Conservation (phyloP, 495 filamentous ascomycete genomes). For the Arthonia radiata region DNA sequence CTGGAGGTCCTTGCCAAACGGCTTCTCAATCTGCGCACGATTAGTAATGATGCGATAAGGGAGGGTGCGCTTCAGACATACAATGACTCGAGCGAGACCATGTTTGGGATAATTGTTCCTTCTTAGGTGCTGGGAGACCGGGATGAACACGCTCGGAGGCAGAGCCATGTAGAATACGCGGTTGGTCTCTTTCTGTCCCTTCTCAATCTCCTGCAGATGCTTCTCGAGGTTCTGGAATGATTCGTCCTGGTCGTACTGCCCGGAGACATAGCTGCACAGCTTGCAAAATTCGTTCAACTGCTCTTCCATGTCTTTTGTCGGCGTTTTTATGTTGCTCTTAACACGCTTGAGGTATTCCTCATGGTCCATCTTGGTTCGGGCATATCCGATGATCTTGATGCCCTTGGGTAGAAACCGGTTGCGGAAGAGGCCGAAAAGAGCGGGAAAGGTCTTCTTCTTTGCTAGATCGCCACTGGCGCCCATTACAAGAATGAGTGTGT, state of each 20-base stretch:
- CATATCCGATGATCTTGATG: slow-evolving; percentile 96
- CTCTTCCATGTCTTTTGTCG: slow-evolving; percentile 91
- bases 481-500: slow-evolving; percentile 92
- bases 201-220: slow-evolving; percentile 75
- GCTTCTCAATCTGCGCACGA: slow-evolving; percentile 69
- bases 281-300: slow-evolving; percentile 74
- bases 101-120: slow-evolving; percentile 78
- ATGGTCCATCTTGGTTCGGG: slow-evolving; percentile 96
- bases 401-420: slow-evolving; percentile 19
- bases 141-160: slow-evolving; percentile 91
- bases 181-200: slow-evolving; percentile 58
- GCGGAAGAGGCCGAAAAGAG: slow-evolving; percentile 90
- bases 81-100: slow-evolving; percentile 84
- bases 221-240: slow-evolving; percentile 72
- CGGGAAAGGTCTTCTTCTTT: slow-evolving; percentile 99
- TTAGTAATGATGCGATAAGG: slow-evolving; percentile 1
- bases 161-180: slow-evolving; percentile 98
- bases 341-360: slow-evolving; percentile 82
- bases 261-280: slow-evolving; percentile 77
- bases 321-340: slow-evolving; percentile 96
- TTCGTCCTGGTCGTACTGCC: slow-evolving; percentile 93
- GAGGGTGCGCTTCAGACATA: slow-evolving; percentile 18
- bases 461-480: slow-evolving; percentile 94
- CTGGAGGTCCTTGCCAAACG: slow-evolving; percentile 87
- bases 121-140: slow-evolving; percentile 91